Evolutionary conservation across 225 moss, liverwort and hornwort genomes (phyloP), one percentile per base, ranked within the genome.

Genomic region (Pseudoscleropodium purum): DNA sequence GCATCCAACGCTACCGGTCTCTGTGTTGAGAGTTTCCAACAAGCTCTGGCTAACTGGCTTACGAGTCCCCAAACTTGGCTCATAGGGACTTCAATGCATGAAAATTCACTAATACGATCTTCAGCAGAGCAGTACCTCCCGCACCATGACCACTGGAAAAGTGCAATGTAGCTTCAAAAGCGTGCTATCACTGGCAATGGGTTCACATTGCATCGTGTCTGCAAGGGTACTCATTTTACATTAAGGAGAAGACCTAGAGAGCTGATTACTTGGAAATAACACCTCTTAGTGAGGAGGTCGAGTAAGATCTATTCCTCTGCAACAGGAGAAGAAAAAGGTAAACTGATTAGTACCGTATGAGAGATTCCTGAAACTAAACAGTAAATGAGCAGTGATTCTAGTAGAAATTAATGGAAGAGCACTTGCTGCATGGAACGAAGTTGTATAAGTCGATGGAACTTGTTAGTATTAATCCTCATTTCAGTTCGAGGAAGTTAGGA

Each of bases 241-340:
- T 47, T 63, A 36, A 85, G 76, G 18, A 79, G 47, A 87, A 77
- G 78, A 83, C 43, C 73, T 67, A 65, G 51, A 61, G 13, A 67
- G 41, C 41, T 86, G 41, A 72, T 56, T 41, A 63, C 81, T 68
- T 54, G 39, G n/a, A 86, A 70, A 54, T 49, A 57, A 65, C 69
- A 81, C 79, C 75, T 78, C 62, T 83, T 79, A 89, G 29, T 84
- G 90, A 79, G 88, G 89, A 72, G 86, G 88, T 88, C 82, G 91
- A 81, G 91, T 87, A 43, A 94, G 90, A 78, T 92, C 86, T 79
- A 93, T 87, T 70, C 94, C 93, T 92, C 94, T 94, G 92, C 94
- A 93, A 90, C 75, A 78, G 70, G 72, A 80, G 41, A 85, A 85
- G 64, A 56, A 72, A 63, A 37, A 14, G 52, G 30, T 18, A 56